These are phyloP conservation scores for Alloteropsis semialata DNA, from an alignment of 176 grass and related monocot genomes.

Conservation along the genomic window DNA sequence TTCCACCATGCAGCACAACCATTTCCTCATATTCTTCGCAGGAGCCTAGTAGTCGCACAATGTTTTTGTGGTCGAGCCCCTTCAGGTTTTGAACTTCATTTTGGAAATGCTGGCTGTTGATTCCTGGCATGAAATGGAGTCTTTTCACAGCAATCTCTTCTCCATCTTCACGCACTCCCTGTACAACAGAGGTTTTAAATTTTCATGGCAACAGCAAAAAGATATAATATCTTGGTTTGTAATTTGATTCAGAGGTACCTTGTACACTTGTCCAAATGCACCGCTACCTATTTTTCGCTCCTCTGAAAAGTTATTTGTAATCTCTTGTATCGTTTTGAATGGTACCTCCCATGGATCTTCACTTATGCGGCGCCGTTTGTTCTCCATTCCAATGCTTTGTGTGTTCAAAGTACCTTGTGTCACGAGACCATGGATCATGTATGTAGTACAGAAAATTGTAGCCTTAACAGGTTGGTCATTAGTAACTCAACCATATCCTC, in stretches of 20 bases:
- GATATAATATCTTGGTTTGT: not conserved
- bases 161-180: conserved; percentile 6
- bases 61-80: not conserved
- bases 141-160: conserved; percentile 4
- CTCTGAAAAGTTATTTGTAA: not conserved
- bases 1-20: not conserved
- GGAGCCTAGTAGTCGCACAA: not conserved
- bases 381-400: not conserved
- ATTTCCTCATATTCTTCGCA: not conserved
- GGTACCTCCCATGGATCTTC: not conserved
- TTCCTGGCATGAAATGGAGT: not conserved
- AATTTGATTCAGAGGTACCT: not conserved
- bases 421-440: too few species aligned
- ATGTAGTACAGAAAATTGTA: too few species aligned
- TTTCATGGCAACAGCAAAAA: not conserved
- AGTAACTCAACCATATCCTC: too few species aligned
- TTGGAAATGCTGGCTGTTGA: not conserved
- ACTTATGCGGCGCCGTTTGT: not conserved
- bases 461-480: too few species aligned
- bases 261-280: conserved; percentile 4
- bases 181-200: not conserved
- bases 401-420: too few species aligned
- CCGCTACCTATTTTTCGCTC: not conserved
- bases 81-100: not conserved
- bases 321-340: not conserved